phyloP scores from a whole-genome alignment of 73 alveolate species.

The Paramecium primaurelia region DNA sequence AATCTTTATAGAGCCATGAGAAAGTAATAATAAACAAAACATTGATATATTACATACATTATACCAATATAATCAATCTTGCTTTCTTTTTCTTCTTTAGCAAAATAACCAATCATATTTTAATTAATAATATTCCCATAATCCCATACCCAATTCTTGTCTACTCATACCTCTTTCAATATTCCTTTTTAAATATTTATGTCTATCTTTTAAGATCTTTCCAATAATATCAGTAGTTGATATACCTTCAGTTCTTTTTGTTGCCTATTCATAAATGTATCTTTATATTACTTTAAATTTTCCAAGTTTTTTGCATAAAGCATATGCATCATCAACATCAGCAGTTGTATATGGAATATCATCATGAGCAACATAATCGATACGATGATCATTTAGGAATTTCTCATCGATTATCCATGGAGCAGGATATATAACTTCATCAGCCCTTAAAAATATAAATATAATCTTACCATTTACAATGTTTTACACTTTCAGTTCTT shows the following conservation, averaged over 20 bases:
- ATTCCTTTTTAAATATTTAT: constrained; percentile 80
- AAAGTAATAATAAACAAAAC: background rate
- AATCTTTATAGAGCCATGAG: constrained; percentile 34
- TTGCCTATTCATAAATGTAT: constrained; percentile 62
- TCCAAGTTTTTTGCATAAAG: constrained; percentile 86
- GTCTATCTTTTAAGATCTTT: constrained; percentile 87
- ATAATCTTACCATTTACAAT: constrained; percentile 81
- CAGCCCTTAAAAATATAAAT: constrained; percentile 67
- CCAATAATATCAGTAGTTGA: constrained; percentile 92
- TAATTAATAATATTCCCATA: constrained; percentile 37
- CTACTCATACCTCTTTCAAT: constrained; percentile 89
- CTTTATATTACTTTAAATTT: constrained; percentile 68
- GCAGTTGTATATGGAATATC: constrained; percentile 91
- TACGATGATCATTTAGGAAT: constrained; percentile 75
- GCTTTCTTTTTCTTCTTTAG: background rate
- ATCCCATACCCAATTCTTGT: constrained; percentile 80
- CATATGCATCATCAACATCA: constrained; percentile 91
- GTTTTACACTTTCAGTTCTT: constrained; percentile 91
- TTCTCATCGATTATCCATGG: constrained; percentile 92
- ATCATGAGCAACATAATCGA: constrained; percentile 93
- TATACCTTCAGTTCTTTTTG: constrained; percentile 96
- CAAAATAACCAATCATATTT: background rate
- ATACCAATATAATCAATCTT: constrained; percentile 32
- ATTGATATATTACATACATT: constrained; percentile 24
- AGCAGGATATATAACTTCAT: constrained; percentile 96